Evolutionary conservation across 768 basidiomycete genomes (phyloP), one percentile per base, ranked within the genome.

Genomic region (Suillus fuscotomentosus): DNA sequence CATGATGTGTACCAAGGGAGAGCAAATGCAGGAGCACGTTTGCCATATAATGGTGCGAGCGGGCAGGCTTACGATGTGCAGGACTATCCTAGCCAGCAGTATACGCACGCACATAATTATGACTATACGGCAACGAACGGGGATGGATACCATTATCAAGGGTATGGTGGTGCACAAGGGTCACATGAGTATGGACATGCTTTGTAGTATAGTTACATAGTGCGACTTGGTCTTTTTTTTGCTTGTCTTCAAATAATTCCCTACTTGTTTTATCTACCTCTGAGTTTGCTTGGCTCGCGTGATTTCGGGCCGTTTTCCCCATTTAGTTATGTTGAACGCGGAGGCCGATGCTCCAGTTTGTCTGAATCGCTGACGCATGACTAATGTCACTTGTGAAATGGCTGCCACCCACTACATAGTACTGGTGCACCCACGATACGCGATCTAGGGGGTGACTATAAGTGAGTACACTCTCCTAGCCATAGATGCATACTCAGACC

Each of bases 1-100:
- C 81, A 82, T 61, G 86, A 86, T 67, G 80, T 84, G 57, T 88
- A 89, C 70, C 82, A 83, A 72, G 82, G 82, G 66, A 82, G 81
- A 59, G 79, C 79, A 34, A 77, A 76, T 47, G 74, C 82, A 59
- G 71, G 70, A 63, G 70, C 72, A 47, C 69, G 68, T 47, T 75
- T 74, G 27, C 75, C 77, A 63, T 71, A 56, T 57, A 78, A 79
- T 62, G 70, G 73, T 60, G 69, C 68, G 50, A 68, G 55, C 39
- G 73, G 77, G 60, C 70, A 77, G 63, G 71, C 78, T 68, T 80
- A 81, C 68, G 77, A 83, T 73, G 74, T 73, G 62, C 72, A 77
- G 69, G 75, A 77, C 69, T 76, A 76, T 70, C 73, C 74, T 68
- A 73, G 74, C 65, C 74, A 68, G 70, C 51, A 70, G 60, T 66